Conservation (phyloP, 495 filamentous ascomycete species). For the Aspergillus cavernicola region DNA sequence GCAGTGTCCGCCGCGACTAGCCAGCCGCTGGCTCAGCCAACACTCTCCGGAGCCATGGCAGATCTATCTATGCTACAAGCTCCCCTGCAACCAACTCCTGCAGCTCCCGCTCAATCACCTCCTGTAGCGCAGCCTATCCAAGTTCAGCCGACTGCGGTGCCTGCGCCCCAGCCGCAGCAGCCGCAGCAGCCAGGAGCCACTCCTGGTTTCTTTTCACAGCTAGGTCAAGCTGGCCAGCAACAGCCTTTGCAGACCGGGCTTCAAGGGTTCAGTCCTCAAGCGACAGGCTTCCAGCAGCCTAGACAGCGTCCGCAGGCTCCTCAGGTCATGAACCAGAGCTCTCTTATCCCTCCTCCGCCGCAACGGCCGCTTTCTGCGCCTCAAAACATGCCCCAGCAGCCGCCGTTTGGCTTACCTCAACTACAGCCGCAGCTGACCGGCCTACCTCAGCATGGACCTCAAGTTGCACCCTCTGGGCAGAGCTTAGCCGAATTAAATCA, state of each 20-base stretch:
- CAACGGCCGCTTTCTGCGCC: constrained; percentile 84
- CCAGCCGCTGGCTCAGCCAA: constrained; percentile 42
- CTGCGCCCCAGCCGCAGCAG: constrained; percentile 46
- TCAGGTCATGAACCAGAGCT: constrained; percentile 56
- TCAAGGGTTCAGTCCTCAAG: constrained; percentile 32
- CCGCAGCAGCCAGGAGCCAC: constrained; percentile 50
- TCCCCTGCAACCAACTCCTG: constrained; percentile 71
- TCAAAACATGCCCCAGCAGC: constrained; percentile 69
- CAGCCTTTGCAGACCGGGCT: constrained; percentile 16
- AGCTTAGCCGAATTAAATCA: constrained; percentile 69
- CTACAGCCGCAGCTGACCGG: constrained; percentile 88
- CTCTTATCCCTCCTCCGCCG: constrained; percentile 77
- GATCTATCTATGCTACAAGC: constrained; percentile 74
- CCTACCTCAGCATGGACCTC: constrained; percentile 44
- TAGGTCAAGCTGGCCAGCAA: constrained; percentile 40
- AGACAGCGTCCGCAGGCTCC: constrained; percentile 74
- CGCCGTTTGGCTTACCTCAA: constrained; percentile 66
- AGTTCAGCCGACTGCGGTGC: constrained; percentile 46
- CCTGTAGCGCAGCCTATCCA: constrained; percentile 27
- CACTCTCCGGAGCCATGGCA: constrained; percentile 67
- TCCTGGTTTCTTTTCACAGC: constrained; percentile 48
- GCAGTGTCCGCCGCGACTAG: constrained; percentile 35
- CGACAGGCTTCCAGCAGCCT: constrained; percentile 47
- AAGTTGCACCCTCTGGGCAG: constrained; percentile 68
- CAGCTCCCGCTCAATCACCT: constrained; percentile 18